Base-by-base conservation (phyloP, 148 eudicot species). In the Chenopodium formosanum region DNA sequence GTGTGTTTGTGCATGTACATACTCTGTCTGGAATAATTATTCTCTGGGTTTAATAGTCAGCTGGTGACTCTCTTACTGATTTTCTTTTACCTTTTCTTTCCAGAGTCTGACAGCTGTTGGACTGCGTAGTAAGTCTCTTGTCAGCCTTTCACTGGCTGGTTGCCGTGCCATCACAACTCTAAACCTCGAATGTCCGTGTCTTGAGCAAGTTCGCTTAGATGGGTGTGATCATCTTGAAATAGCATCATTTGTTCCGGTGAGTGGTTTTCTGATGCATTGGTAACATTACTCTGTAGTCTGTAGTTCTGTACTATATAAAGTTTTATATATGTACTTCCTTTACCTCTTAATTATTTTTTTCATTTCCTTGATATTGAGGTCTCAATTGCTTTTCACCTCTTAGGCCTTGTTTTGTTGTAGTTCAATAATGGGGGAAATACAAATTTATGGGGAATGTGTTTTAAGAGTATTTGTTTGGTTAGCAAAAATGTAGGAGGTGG, bases 161-260 rank as follows among this genome's bases (percentile, higher is more conserved):
- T 95, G 97, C 81, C 93, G 94, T 31, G 92, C 88, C 47, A 82
- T 92, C 86, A 89, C 90, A 23, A 85, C 89, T 79, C 88, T 95
- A 76, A 89, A 88, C 70, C 90, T 93, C 78, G 75, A 32, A 75
- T 95, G 97, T 88, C 97, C 94, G 52, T 86, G 79, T 83, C 94
- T 95, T 77, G 95, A 91, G 84, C 88, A 89, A 83, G 93, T 96
- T 72, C 90, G 93, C 70, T 81, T 96, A 82, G 97, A 94, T 90
- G 97, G 99, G 46, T 96, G 99, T 87, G 99, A 96, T 89, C 99
- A 92, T 90, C 98, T 96, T 78, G 95, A 96, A 90, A 87, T 86
- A 84, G 98, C 98, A 72, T 90, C 90, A 70, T 96, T 96, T 88
- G 82, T 83, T 74, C 95, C 95, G n/a, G 99, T 96, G 88, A 89